Conservation (phyloP, 2,329 filamentous ascomycete genomes). For the Xylaria hypoxylon region DNA sequence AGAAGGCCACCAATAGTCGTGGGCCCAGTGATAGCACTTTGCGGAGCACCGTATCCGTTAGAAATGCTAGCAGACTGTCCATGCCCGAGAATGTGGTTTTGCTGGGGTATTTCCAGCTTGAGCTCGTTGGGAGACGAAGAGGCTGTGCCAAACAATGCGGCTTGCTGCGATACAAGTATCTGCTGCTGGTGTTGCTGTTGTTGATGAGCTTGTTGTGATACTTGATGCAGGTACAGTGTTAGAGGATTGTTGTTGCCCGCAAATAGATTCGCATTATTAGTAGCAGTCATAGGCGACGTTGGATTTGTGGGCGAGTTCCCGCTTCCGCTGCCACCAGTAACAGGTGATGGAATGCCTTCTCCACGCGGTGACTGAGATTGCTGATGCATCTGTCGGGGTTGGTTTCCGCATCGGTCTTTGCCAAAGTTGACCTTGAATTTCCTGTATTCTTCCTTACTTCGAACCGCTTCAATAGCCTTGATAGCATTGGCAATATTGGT, state of each 20-base stretch:
- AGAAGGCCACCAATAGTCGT: slow-evolving; percentile 82
- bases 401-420: slow-evolving; percentile 97
- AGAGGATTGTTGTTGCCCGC: slow-evolving; percentile 88
- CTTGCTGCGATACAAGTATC: slow-evolving; percentile 79
- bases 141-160: slow-evolving; percentile 81
- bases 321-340: slow-evolving; percentile 70
- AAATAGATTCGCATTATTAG: slow-evolving; percentile 71
- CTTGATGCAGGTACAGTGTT: slow-evolving; percentile 91
- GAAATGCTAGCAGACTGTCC: slow-evolving; percentile 74
- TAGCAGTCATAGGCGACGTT: slow-evolving; percentile 66
- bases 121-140: slow-evolving; percentile 69
- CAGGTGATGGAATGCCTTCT: slow-evolving; percentile 69
- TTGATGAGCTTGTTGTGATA: slow-evolving; percentile 77
- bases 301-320: slow-evolving; percentile 67
- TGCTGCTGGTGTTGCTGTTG: slow-evolving; percentile 82
- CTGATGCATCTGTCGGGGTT: slow-evolving; percentile 84
- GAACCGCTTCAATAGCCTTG: slow-evolving; percentile 97
- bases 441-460: slow-evolving; percentile 94
- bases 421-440: slow-evolving; percentile 99
- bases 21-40: slow-evolving; percentile 64
- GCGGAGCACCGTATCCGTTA: slow-evolving; percentile 68
- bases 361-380: slow-evolving; percentile 74
- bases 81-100: slow-evolving; percentile 71
- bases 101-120: slow-evolving; percentile 68
- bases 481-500: slow-evolving; percentile 99